A percentile compares a stretch with the other conserved stretches of the same genome.
Evolutionary conservation across 73 alveolate species (phyloP).

Genomic region (Breviolum minutum): DNA sequence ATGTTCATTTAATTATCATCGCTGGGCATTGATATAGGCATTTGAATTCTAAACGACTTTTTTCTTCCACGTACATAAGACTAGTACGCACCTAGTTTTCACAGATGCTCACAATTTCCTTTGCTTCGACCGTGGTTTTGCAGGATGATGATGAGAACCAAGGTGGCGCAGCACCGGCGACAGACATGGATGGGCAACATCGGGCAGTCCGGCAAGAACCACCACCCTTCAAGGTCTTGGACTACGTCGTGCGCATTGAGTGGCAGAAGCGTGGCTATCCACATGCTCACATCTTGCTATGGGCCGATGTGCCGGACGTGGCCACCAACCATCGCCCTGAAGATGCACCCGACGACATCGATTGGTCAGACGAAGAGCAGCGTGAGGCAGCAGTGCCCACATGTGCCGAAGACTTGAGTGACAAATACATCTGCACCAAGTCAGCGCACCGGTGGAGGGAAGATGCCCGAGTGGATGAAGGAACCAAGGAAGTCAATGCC

Average conservation of each 20-base stretch:
- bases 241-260: constrained; percentile 1
- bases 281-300: no score
- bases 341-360: background rate
- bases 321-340: background rate
- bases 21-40: background rate
- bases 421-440: constrained; percentile 33
- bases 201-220: background rate
- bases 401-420: no score
- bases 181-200: background rate
- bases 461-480: no score
- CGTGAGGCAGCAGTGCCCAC: no score
- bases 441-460: background rate
- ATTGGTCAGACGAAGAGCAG: no score
- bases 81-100: background rate
- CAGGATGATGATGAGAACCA: background rate
- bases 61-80: background rate
- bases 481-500: background rate
- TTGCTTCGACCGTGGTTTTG: background rate
- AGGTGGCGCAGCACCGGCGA: background rate
- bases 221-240: background rate
- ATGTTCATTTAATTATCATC: background rate
- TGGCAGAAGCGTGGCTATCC: no score
- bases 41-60: no score
- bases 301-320: background rate
- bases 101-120: no score